Conservation (phyloP, 164 flowering plant species). For the Magnolia officinalis region DNA sequence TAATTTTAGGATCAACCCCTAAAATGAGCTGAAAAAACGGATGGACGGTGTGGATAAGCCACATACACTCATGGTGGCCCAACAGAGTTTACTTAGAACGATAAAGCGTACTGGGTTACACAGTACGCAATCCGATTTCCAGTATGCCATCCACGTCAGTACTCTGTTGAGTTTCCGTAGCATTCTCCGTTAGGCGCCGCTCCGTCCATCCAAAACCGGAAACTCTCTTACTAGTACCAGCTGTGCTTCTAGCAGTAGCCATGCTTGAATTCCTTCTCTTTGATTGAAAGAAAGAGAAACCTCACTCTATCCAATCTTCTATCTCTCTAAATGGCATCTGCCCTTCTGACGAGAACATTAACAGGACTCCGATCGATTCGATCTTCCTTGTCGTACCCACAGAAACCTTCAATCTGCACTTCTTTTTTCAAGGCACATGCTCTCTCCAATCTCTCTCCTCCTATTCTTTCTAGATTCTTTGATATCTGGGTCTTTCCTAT, state of each 20-base stretch:
- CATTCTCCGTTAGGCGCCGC: too few relatives aligned
- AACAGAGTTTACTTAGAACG: too few relatives aligned
- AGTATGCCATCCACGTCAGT: too few relatives aligned
- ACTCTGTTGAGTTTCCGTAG: too few relatives aligned
- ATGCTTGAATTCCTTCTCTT: neutral
- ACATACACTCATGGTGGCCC: too few relatives aligned
- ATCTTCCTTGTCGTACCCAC: conserved; percentile 21
- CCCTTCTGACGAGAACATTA: conserved; percentile 37
- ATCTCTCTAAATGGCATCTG: conserved; percentile 42
- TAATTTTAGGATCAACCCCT: too few relatives aligned
- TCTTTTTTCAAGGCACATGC: conserved; percentile 34
- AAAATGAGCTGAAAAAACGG: too few relatives aligned
- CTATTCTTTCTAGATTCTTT: neutral
- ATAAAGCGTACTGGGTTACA: too few relatives aligned
- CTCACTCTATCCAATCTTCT: neutral
- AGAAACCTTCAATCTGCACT: conserved; percentile 28
- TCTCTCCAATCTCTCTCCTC: neutral
- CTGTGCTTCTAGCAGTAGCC: neutral
- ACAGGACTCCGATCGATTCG: conserved; percentile 36
- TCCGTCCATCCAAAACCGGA: too few relatives aligned
- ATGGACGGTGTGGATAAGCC: too few relatives aligned
- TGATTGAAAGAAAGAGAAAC: neutral
- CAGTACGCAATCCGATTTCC: too few relatives aligned
- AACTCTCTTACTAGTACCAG: too few relatives aligned
- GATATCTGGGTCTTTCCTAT: neutral